phyloP scores from a whole-genome alignment of 768 basidiomycete genomes.

The Amanita jacksonii region DNA sequence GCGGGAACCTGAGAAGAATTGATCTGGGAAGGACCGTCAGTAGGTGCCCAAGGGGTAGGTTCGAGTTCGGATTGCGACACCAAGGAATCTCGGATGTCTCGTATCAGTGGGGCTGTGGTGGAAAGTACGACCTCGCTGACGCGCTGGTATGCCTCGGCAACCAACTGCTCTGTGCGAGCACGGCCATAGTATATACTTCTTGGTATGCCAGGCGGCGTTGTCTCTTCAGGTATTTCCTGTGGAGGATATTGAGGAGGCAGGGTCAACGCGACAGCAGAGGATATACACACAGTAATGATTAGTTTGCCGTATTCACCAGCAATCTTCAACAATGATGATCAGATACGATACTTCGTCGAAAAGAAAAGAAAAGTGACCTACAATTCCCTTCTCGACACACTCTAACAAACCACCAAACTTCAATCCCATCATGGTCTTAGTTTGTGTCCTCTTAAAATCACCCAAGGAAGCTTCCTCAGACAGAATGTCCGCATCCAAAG shows the following conservation, averaged over 20 bases:
- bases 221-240: slow-evolving; percentile 78
- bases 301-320: slow-evolving; percentile 47
- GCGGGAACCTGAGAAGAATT: too few species aligned
- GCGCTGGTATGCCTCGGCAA: slow-evolving; percentile 52
- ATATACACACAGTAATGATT: slow-evolving; percentile 34
- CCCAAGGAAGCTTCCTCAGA: slow-evolving; percentile 70
- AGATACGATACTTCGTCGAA: background rate
- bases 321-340: slow-evolving; percentile 25
- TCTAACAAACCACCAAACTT: slow-evolving; percentile 87
- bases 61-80: background rate
- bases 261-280: too few species aligned
- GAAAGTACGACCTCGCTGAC: slow-evolving; percentile 44
- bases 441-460: slow-evolving; percentile 71
- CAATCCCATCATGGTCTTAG: slow-evolving; percentile 63
- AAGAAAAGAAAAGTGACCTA: slow-evolving; percentile 18
- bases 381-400: slow-evolving; percentile 70
- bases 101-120: slow-evolving; percentile 22
- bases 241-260: too few species aligned
- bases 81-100: background rate
- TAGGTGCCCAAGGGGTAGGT: background rate
- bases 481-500: slow-evolving; percentile 54
- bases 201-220: slow-evolving; percentile 70
- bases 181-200: slow-evolving; percentile 66
- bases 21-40: too few species aligned
- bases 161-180: slow-evolving; percentile 46